Evolutionary conservation across 352 stramenopile genomes (phyloP).

Genomic region (Pythium dissimile): DNA sequence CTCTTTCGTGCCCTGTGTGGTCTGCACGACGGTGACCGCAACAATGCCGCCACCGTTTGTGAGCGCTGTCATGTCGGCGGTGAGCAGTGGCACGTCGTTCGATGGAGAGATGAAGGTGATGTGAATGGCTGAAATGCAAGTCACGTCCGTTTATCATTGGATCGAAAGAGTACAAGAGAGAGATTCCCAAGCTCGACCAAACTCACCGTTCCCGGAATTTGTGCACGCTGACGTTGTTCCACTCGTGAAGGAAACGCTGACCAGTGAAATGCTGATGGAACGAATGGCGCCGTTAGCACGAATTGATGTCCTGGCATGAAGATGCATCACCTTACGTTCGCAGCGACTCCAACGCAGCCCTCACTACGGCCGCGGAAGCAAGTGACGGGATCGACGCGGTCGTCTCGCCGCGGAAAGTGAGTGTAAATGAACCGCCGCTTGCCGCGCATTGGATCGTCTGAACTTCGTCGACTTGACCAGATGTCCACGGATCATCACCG

Average conservation of each 20-base stretch:
- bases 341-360: constrained; percentile 47
- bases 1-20: constrained; percentile 51
- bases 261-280: constrained; percentile 40
- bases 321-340: constrained; percentile 34
- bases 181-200: neutral
- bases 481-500: constrained; percentile 88
- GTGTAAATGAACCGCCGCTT: constrained; percentile 63
- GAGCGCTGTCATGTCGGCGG: constrained; percentile 28
- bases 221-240: constrained; percentile 36
- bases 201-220: constrained; percentile 37
- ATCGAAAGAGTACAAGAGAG: neutral
- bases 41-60: constrained; percentile 37
- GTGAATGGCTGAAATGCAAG: constrained; percentile 14
- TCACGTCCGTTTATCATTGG: no score
- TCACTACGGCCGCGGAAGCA: constrained; percentile 24
- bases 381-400: constrained; percentile 36
- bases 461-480: constrained; percentile 66
- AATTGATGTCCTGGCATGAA: neutral
- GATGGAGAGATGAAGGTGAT: constrained; percentile 68
- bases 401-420: constrained; percentile 76
- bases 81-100: constrained; percentile 52
- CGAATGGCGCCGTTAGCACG: neutral
- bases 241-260: constrained; percentile 38
- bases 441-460: constrained; percentile 71
- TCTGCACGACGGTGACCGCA: constrained; percentile 22